Evolutionary conservation across 1,139 yeast species (phyloP).

Genomic region (Candida sp.): DNA sequence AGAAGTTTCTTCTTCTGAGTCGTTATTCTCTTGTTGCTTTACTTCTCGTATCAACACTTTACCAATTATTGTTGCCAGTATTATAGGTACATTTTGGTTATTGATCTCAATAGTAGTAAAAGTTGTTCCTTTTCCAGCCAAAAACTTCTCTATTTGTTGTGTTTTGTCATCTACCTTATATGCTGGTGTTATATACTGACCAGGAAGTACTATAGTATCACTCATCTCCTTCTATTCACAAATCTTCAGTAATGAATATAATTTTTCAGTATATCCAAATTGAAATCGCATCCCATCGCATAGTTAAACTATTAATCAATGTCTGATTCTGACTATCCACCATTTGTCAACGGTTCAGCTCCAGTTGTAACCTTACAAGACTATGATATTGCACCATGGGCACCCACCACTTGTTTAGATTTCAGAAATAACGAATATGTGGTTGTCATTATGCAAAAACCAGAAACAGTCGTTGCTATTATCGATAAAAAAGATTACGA

Average conservation of each 20-base stretch:
- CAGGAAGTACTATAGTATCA: conserved; percentile 56
- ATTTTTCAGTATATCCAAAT: too few species aligned
- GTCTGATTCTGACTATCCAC: conserved; percentile 37
- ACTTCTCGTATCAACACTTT: conserved; percentile 35
- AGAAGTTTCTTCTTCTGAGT: conserved; percentile 10
- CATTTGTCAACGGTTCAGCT: conserved; percentile 42
- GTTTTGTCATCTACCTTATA: conserved; percentile 22
- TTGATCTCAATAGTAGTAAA: conserved; percentile 27
- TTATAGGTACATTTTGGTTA: conserved; percentile 34
- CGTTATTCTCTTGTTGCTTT: conserved; percentile 12
- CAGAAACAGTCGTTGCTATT: conserved; percentile 40
- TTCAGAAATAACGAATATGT: conserved; percentile 30
- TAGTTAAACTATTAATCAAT: too few species aligned
- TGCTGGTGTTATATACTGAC: conserved; percentile 54
- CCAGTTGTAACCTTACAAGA: conserved; percentile 43
- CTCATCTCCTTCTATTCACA: background rate
- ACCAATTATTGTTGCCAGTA: conserved; percentile 73
- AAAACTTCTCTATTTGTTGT: conserved; percentile 18
- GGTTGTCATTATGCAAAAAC: conserved; percentile 46
- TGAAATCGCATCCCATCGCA: too few species aligned
- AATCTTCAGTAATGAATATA: too few species aligned
- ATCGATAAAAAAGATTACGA: conserved; percentile 32
- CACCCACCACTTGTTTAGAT: conserved; percentile 48
- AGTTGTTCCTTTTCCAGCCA: conserved; percentile 39
- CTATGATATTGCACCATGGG: conserved; percentile 54